phyloP scores from a whole-genome alignment of 108 stramenopile genomes.

The Nitzschia sp. region DNA sequence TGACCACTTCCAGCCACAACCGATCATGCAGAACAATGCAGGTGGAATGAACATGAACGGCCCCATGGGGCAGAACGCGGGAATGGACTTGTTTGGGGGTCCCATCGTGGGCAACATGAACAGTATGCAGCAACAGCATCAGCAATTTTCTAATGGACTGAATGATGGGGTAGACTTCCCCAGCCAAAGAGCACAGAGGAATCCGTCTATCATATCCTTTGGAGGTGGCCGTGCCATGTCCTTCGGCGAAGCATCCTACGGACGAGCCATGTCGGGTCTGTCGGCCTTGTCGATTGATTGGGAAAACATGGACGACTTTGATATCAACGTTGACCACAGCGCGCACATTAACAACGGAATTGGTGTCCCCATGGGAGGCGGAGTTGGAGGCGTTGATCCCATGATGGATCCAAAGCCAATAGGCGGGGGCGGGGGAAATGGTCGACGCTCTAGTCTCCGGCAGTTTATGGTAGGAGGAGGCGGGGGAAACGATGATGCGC shows the following conservation, averaged over 20 bases:
- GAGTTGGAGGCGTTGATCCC: constrained; percentile 4
- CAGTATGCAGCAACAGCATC: no score
- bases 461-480: constrained; percentile 26
- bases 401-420: constrained; percentile 24
- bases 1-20: constrained; percentile 23
- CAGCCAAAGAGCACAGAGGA: constrained; percentile 22
- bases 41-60: constrained; percentile 6
- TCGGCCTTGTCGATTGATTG: constrained; percentile 88
- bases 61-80: constrained; percentile 17
- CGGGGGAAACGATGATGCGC: constrained; percentile 12
- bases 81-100: constrained; percentile 39
- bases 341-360: constrained; percentile 81
- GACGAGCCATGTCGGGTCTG: constrained; percentile 88
- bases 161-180: constrained; percentile 2
- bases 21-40: constrained; percentile 32
- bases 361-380: background rate
- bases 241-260: constrained; percentile 63
- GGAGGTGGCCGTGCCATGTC: constrained; percentile 47
- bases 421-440: constrained; percentile 9
- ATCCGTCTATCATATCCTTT: constrained; percentile 39
- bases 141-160: constrained; percentile 2
- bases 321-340: constrained; percentile 87
- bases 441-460: constrained; percentile 27
- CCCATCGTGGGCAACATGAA: constrained; percentile 25
- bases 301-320: constrained; percentile 93